Percentiles rank a stretch among this genome's conserved stretches.
Conservation (phyloP, 805 yeast species). For the Candida yuanshanica region DNA sequence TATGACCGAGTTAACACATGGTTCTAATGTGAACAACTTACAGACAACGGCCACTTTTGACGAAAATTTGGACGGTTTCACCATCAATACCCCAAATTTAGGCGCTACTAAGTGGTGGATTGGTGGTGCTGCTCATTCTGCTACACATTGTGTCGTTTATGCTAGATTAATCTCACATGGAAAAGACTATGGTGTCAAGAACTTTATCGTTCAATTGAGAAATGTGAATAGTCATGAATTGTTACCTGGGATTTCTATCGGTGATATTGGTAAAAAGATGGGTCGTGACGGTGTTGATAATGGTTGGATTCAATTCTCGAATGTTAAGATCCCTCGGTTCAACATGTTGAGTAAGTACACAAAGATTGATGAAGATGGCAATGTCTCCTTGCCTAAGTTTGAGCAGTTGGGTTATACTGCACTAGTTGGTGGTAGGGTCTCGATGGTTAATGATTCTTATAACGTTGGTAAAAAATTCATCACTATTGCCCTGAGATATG, state of each 20-base stretch:
- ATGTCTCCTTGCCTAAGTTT: constrained; percentile 65
- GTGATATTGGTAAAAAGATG: constrained; percentile 94
- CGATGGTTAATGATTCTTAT: constrained; percentile 82
- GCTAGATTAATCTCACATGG: constrained; percentile 79
- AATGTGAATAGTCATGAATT: constrained; percentile 63
- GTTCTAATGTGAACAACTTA: constrained; percentile 86
- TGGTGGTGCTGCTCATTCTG: constrained; percentile 95
- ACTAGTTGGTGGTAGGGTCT: constrained; percentile 79
- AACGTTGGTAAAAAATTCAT: constrained; percentile 71
- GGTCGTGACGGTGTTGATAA: constrained; percentile 94
- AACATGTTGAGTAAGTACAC: constrained; percentile 79
- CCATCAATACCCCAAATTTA: constrained; percentile 78
- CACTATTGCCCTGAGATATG: constrained; percentile 83
- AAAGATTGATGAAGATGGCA: constrained; percentile 59
- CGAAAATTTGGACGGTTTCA: constrained; percentile 55
- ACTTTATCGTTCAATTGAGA: constrained; percentile 91
- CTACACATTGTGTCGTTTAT: constrained; percentile 78
- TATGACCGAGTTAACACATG: constrained; percentile 91
- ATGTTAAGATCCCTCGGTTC: constrained; percentile 78
- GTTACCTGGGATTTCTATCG: constrained; percentile 73
- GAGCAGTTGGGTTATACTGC: constrained; percentile 90
- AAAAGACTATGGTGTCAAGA: constrained; percentile 87
- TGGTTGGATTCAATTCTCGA: constrained; percentile 91
- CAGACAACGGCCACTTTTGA: constrained; percentile 86
- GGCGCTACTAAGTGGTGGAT: constrained; percentile 99